These are phyloP conservation scores for Chiua virens DNA, from an alignment of 768 basidiomycete species.

Conservation along the genomic window DNA sequence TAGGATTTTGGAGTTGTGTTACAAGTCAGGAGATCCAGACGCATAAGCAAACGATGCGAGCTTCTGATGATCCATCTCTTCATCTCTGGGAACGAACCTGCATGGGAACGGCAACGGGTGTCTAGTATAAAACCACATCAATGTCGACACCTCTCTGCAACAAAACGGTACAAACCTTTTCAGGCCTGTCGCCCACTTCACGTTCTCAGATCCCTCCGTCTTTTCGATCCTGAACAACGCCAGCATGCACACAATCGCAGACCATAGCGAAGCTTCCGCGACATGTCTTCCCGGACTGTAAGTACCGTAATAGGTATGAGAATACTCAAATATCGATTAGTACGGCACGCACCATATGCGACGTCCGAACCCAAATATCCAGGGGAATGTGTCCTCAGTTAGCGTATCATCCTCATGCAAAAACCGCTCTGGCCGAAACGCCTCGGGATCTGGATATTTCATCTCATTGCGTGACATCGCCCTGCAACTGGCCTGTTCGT, in stretches of 20 bases:
- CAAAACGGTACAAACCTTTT: not conserved
- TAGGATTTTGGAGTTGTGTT: not conserved
- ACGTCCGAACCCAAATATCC: slow-evolving; percentile 23
- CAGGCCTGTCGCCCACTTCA: slow-evolving; percentile 20
- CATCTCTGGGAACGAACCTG: slow-evolving; percentile 13
- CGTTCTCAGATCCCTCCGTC: slow-evolving; percentile 12
- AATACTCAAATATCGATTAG: not conserved
- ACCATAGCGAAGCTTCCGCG: slow-evolving; percentile 23
- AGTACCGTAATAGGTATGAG: not conserved
- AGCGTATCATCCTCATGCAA: slow-evolving; percentile 19
- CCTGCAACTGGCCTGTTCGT: slow-evolving; percentile 22
- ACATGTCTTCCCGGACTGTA: slow-evolving; percentile 21
- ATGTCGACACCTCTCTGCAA: not conserved
- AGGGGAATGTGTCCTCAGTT: slow-evolving; percentile 10
- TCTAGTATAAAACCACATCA: not conserved
- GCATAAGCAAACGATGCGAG: slow-evolving; percentile 11
- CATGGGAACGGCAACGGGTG: slow-evolving; percentile 20
- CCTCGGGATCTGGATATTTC: slow-evolving; percentile 32
- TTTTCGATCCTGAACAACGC: slow-evolving; percentile 17
- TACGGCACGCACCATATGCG: slow-evolving; percentile 16
- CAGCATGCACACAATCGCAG: slow-evolving; percentile 19
- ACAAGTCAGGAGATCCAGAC: not conserved
- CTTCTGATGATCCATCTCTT: slow-evolving; percentile 8
- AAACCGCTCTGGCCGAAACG: slow-evolving; percentile 41
- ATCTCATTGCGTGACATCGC: slow-evolving; percentile 40